Percentiles rank a stretch among this genome's conserved stretches.
These are phyloP conservation scores for Chrysochromulina tobinii DNA, from an alignment of 78 protist species.

Conservation along the genomic window DNA sequence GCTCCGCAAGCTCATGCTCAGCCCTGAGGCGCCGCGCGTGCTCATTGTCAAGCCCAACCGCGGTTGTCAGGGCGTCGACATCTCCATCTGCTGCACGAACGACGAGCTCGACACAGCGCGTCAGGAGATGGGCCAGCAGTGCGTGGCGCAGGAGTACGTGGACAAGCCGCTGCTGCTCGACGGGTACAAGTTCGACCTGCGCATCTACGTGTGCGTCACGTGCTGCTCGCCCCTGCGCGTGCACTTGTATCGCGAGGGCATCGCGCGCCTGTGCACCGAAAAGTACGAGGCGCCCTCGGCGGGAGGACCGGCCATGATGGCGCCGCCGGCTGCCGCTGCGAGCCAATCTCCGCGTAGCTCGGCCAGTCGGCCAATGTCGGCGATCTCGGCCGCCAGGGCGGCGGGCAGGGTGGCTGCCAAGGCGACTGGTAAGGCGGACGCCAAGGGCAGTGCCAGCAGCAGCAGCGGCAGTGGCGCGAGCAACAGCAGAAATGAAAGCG, in stretches of 20 bases:
- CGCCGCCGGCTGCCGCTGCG: too few relatives aligned
- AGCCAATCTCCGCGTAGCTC: too few relatives aligned
- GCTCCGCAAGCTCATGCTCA: slow-evolving; percentile 26
- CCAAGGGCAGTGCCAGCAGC: too few relatives aligned
- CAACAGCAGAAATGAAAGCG: too few relatives aligned
- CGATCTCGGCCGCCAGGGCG: too few relatives aligned
- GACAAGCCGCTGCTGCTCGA: neutral
- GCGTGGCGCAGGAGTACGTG: slow-evolving; percentile 6
- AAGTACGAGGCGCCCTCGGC: too few relatives aligned
- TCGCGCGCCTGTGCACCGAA: slow-evolving; percentile 62
- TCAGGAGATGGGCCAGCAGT: too few relatives aligned
- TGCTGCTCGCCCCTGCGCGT: neutral
- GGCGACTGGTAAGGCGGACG: too few relatives aligned
- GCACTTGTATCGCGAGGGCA: slow-evolving; percentile 59
- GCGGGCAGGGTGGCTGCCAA: too few relatives aligned
- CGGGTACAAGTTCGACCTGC: slow-evolving; percentile 37
- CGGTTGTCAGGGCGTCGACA: slow-evolving; percentile 57
- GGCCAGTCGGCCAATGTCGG: too few relatives aligned
- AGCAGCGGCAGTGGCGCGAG: too few relatives aligned
- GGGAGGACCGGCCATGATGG: too few relatives aligned
- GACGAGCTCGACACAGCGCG: neutral
- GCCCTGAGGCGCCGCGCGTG: slow-evolving; percentile 30
- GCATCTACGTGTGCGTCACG: slow-evolving; percentile 32
- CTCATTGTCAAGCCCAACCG: slow-evolving; percentile 48
- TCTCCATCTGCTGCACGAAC: slow-evolving; percentile 23